Conservation (phyloP, 2,329 filamentous ascomycete species). For the Metarhizium brunneum region DNA sequence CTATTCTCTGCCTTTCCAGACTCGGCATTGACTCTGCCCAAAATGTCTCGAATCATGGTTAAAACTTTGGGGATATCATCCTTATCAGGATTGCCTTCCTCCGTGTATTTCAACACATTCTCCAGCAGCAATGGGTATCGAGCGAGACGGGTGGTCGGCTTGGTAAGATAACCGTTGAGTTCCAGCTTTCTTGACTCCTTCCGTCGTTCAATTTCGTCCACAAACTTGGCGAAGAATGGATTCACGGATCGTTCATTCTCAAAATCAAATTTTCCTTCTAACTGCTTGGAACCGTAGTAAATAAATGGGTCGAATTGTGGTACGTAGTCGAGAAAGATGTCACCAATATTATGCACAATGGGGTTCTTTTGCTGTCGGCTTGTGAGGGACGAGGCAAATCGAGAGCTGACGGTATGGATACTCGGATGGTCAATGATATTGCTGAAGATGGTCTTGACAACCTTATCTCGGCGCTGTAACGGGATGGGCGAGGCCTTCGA, state of each 20-base stretch:
- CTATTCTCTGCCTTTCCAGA: slow-evolving; percentile 96
- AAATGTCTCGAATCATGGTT: slow-evolving; percentile 73
- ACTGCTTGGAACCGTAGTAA: slow-evolving; percentile 86
- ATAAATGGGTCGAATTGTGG: slow-evolving; percentile 95
- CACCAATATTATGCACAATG: slow-evolving; percentile 81
- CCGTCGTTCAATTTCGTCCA: slow-evolving; percentile 90
- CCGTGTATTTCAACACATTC: slow-evolving; percentile 84
- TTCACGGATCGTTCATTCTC: slow-evolving; percentile 91
- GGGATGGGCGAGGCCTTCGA: slow-evolving; percentile 81
- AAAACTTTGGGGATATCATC: slow-evolving; percentile 88
- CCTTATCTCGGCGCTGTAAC: slow-evolving; percentile 75
- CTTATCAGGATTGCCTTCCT: slow-evolving; percentile 81
- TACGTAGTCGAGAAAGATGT: slow-evolving; percentile 88
- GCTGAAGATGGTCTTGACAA: slow-evolving; percentile 89
- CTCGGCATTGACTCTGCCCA: slow-evolving; percentile 84
- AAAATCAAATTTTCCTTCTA: slow-evolving; percentile 96
- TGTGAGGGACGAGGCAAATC: slow-evolving; percentile 80
- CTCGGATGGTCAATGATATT: slow-evolving; percentile 79
- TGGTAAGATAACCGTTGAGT: slow-evolving; percentile 94
- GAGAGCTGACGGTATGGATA: slow-evolving; percentile 84
- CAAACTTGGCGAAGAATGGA: slow-evolving; percentile 76
- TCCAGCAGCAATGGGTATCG: slow-evolving; percentile 89
- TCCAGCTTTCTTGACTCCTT: slow-evolving; percentile 97
- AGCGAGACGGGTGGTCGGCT: slow-evolving; percentile 89
- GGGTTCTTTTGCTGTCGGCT: slow-evolving; percentile 82